Conservation (phyloP, 768 basidiomycete species). For the Trametes meyenii region DNA sequence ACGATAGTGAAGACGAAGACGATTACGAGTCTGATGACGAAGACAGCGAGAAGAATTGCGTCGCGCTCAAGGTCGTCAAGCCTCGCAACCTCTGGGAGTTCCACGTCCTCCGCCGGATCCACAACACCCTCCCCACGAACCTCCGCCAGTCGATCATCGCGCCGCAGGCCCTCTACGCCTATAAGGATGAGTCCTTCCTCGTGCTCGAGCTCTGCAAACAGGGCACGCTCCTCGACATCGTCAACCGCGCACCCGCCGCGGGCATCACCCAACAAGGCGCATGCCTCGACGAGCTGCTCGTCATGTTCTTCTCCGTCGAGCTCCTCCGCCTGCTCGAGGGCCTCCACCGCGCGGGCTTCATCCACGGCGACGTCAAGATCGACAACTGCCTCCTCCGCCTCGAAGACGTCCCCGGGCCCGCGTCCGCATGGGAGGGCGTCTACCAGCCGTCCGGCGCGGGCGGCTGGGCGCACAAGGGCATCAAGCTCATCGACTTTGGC, state of each 20-base stretch:
- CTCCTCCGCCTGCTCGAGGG: slow-evolving; percentile 81
- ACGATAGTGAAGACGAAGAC: slow-evolving; percentile 48
- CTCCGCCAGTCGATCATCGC: slow-evolving; percentile 71
- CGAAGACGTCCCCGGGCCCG: slow-evolving; percentile 75
- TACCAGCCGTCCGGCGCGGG: slow-evolving; percentile 79
- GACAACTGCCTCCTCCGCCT: slow-evolving; percentile 97
- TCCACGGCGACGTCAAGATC: slow-evolving; percentile 98
- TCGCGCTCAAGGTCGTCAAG: slow-evolving; percentile 91
- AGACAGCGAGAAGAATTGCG: slow-evolving; percentile 54
- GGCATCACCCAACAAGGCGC: slow-evolving; percentile 81
- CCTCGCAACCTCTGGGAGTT: slow-evolving; percentile 94
- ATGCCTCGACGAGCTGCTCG: slow-evolving; percentile 89
- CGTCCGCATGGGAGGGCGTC: slow-evolving; percentile 67
- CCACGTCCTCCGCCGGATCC: slow-evolving; percentile 77
- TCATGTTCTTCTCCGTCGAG: slow-evolving; percentile 94
- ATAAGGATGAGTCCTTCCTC: slow-evolving; percentile 86
- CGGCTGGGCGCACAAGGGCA: slow-evolving; percentile 87
- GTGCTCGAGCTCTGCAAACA: slow-evolving; percentile 87
- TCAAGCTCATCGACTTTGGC: slow-evolving; percentile 98
- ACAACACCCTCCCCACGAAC: slow-evolving; percentile 60
- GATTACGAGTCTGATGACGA: slow-evolving; percentile 55
- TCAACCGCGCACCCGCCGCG: slow-evolving; percentile 78
- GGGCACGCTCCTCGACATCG: slow-evolving; percentile 88
- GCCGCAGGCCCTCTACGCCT: slow-evolving; percentile 82
- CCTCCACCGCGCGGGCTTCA: slow-evolving; percentile 81